These are phyloP conservation scores for Lentinula novae-zelandiae DNA, from an alignment of 1,284 basidiomycete genomes.

Conservation along the genomic window DNA sequence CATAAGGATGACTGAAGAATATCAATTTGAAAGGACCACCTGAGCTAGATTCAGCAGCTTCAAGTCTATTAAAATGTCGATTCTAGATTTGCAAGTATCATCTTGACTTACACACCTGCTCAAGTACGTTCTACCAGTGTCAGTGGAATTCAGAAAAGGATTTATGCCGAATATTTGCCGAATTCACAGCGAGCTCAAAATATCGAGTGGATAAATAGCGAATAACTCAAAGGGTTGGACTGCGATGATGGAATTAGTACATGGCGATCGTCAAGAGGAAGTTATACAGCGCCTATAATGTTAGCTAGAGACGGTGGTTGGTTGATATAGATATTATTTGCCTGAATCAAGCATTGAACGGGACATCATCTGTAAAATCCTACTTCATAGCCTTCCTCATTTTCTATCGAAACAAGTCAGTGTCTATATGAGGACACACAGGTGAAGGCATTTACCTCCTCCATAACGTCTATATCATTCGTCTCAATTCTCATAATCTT, in stretches of 20 bases:
- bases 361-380: constrained; percentile 3
- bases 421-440: neutral
- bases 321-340: neutral
- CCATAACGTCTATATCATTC: constrained; percentile 85
- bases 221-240: neutral
- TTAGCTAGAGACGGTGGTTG: neutral
- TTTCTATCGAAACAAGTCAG: constrained; percentile 40
- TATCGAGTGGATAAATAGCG: neutral
- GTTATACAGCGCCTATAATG: too few species aligned
- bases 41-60: neutral
- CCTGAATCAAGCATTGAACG: neutral
- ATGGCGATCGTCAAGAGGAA: too few species aligned
- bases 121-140: too few species aligned
- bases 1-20: neutral
- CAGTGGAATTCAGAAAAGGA: too few species aligned
- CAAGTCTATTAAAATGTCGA: too few species aligned
- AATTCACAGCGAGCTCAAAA: neutral
- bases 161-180: neutral
- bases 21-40: neutral
- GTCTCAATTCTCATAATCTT: constrained; percentile 82
- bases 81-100: too few species aligned
- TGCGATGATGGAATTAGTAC: too few species aligned
- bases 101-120: too few species aligned
- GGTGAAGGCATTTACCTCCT: constrained; percentile 52
- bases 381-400: constrained; percentile 77